These are phyloP conservation scores for Aspergillus panamensis DNA, from an alignment of 495 filamentous ascomycete species.

Conservation along the genomic window DNA sequence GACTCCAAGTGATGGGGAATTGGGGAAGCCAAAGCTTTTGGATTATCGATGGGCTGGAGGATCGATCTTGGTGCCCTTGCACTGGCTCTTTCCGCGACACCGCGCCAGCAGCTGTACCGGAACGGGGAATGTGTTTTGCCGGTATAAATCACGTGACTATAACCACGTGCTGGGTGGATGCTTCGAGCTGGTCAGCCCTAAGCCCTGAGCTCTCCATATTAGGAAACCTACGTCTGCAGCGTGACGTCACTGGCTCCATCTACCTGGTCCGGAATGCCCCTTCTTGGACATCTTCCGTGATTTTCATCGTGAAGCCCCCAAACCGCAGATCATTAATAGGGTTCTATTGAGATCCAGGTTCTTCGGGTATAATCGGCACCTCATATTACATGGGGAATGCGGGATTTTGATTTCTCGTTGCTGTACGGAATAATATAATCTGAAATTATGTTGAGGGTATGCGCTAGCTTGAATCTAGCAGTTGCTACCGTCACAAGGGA, in stretches of 20 bases:
- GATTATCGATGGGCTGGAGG: slow-evolving; percentile 7
- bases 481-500: neutral
- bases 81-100: slow-evolving; percentile 11
- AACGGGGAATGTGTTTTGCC: slow-evolving; percentile 20
- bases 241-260: slow-evolving; percentile 8
- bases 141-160: slow-evolving; percentile 19
- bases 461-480: neutral
- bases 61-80: slow-evolving; percentile 11
- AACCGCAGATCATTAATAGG: neutral
- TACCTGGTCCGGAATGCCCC: neutral
- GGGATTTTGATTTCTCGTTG: neutral
- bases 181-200: slow-evolving; percentile 1
- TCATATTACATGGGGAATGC: neutral
- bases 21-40: slow-evolving; percentile 16
- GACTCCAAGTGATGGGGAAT: slow-evolving; percentile 12
- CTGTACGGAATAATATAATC: neutral
- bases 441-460: neutral
- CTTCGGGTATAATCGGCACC: neutral
- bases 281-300: neutral
- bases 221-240: neutral
- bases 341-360: neutral
- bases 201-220: neutral
- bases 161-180: neutral
- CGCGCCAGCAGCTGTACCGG: slow-evolving; percentile 16
- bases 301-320: neutral